Conservation (phyloP, 345 rosid species). For the Lenwebbia sp. region DNA sequence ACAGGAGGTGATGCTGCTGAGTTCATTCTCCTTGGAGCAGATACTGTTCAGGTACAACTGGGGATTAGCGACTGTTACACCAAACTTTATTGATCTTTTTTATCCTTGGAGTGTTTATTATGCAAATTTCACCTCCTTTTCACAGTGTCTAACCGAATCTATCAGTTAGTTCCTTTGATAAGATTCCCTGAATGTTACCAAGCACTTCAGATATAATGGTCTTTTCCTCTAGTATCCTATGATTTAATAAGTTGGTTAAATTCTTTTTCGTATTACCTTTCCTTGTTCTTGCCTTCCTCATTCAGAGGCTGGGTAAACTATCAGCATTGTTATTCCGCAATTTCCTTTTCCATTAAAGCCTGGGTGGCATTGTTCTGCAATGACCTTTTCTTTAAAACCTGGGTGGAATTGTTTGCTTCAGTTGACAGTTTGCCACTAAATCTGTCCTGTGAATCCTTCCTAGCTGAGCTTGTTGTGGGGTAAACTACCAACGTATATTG, state of each 20-base stretch:
- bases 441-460: not conserved
- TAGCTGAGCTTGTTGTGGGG: not conserved
- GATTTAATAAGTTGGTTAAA: not conserved
- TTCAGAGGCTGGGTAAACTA: not conserved
- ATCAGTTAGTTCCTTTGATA: not conserved
- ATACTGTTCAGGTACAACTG: conserved; percentile 74
- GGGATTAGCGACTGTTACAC: not conserved
- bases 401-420: not conserved
- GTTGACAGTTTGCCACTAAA: not conserved
- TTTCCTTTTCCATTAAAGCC: not conserved
- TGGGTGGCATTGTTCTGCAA: not conserved
- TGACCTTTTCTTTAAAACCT: not conserved
- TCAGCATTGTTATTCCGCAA: not conserved
- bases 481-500: not conserved
- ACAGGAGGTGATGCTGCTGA: conserved; percentile 92
- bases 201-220: not conserved
- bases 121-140: not conserved
- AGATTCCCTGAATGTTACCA: not conserved
- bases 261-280: not conserved
- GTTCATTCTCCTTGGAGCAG: conserved; percentile 88
- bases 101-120: not conserved
- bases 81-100: too few species aligned
- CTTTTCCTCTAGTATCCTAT: not conserved
- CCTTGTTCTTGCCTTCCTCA: not conserved
- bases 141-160: not conserved